phyloP scores from a whole-genome alignment of 1,284 basidiomycete species.

The Ceratobasidium sp. region DNA sequence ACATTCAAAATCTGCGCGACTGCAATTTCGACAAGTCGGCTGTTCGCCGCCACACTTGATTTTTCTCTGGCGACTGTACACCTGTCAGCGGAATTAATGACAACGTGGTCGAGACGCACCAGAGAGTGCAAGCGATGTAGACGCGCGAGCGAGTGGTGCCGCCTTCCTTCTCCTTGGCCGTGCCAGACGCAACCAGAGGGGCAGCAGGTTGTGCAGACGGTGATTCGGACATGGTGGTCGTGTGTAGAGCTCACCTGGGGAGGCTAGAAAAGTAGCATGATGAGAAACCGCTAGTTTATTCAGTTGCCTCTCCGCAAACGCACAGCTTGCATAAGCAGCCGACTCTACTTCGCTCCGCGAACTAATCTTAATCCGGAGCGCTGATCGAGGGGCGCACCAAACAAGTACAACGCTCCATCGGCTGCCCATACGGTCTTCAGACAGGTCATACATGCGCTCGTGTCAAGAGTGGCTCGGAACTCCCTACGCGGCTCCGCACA shows the following conservation, averaged over 20 bases:
- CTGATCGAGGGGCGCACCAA: slow-evolving; percentile 8
- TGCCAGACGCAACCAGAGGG: background rate
- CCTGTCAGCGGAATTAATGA: slow-evolving; percentile 13
- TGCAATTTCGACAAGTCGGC: slow-evolving; percentile 41
- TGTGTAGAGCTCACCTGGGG: background rate
- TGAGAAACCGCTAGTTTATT: slow-evolving; percentile 20
- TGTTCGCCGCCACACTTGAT: slow-evolving; percentile 44
- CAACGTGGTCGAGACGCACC: slow-evolving; percentile 16
- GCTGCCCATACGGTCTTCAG: background rate
- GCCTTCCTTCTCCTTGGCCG: background rate
- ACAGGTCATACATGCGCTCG: background rate
- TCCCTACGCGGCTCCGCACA: slow-evolving; percentile 6
- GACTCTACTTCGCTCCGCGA: background rate
- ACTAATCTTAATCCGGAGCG: background rate
- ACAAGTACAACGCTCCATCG: background rate
- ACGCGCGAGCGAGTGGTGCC: slow-evolving; percentile 30
- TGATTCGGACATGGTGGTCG: slow-evolving; percentile 27
- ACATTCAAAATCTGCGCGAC: slow-evolving; percentile 29
- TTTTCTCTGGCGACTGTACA: slow-evolving; percentile 35
- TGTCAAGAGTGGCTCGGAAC: background rate
- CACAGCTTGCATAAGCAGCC: background rate
- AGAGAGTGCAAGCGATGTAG: slow-evolving; percentile 39
- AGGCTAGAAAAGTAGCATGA: slow-evolving; percentile 7
- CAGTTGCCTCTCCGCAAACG: slow-evolving; percentile 3
- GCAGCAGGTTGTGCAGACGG: background rate